A percentile compares a stretch with the other conserved stretches of the same genome.
Conservation (phyloP, 1,284 basidiomycete genomes). For the Xerocomus amazonicus region DNA sequence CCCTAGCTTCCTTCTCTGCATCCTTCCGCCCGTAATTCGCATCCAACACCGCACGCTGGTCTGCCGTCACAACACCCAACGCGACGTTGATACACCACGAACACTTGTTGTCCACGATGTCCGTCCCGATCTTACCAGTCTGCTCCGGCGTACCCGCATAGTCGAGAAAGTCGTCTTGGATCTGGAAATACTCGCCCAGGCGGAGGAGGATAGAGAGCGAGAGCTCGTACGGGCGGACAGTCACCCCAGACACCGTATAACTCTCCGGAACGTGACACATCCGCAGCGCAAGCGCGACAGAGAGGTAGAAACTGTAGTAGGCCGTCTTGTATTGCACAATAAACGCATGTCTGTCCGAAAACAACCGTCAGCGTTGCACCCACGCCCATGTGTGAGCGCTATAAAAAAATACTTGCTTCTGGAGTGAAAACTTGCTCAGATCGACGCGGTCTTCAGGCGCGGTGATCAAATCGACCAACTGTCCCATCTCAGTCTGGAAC, state of each 20-base stretch:
- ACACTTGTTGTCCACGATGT: slow-evolving; percentile 99
- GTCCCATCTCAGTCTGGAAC: slow-evolving; percentile 95
- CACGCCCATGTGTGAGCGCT: neutral
- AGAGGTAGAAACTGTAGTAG: slow-evolving; percentile 98
- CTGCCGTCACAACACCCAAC: slow-evolving; percentile 53
- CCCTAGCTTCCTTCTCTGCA: slow-evolving; percentile 47
- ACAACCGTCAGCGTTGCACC: neutral
- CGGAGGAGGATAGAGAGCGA: slow-evolving; percentile 87
- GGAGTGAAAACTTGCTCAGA: slow-evolving; percentile 81
- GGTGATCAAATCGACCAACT: slow-evolving; percentile 93
- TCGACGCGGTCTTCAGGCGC: slow-evolving; percentile 91
- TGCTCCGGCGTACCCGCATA: slow-evolving; percentile 87
- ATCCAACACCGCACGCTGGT: slow-evolving; percentile 60
- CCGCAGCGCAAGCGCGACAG: slow-evolving; percentile 92
- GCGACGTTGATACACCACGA: slow-evolving; percentile 96
- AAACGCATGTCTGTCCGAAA: slow-evolving; percentile 67
- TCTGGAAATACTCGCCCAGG: slow-evolving; percentile 97
- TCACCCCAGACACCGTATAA: slow-evolving; percentile 33
- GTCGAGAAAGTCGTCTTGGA: slow-evolving; percentile 98
- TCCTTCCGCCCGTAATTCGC: slow-evolving; percentile 89
- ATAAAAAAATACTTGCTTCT: slow-evolving; percentile 58
- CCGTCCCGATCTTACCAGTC: slow-evolving; percentile 96
- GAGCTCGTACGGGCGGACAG: slow-evolving; percentile 67
- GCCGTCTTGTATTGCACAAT: slow-evolving; percentile 99
- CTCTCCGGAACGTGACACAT: slow-evolving; percentile 67